Percentiles rank a stretch among this genome's conserved stretches.
Evolutionary conservation across 768 basidiomycete genomes (phyloP).

Genomic region (Lactifluus volemus): DNA sequence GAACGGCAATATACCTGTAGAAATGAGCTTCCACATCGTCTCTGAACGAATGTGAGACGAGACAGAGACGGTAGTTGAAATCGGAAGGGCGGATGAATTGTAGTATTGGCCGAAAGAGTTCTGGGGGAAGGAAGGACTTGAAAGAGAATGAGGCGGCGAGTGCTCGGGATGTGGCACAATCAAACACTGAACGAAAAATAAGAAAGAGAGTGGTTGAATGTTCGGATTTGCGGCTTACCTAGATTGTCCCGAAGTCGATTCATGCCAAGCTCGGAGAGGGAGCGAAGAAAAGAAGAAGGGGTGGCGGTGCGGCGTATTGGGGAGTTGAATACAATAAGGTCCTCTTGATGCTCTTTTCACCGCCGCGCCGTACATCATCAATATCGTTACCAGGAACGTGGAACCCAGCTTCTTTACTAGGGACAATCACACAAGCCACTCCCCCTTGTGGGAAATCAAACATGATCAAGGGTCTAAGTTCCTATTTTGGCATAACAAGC

Average conservation of each 20-base stretch:
- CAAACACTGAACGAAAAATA: background rate
- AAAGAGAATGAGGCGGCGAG: background rate
- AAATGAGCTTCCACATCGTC: background rate
- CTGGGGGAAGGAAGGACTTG: background rate
- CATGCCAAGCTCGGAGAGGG: background rate
- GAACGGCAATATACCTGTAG: slow-evolving; percentile 9
- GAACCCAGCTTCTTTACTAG: background rate
- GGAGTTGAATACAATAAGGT: background rate
- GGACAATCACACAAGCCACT: background rate
- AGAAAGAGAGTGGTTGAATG: no score
- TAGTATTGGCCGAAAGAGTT: slow-evolving; percentile 9
- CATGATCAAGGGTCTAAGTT: background rate
- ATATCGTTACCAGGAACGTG: background rate
- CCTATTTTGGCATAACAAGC: background rate
- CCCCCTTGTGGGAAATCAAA: background rate
- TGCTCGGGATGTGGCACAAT: background rate
- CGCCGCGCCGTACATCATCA: background rate
- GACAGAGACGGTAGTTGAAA: slow-evolving; percentile 3
- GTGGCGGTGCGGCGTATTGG: background rate
- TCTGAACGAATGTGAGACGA: slow-evolving; percentile 10
- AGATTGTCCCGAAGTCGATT: background rate
- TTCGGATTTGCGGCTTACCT: background rate
- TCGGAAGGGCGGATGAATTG: background rate
- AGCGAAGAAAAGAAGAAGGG: background rate
- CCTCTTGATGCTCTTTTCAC: background rate